Evolutionary conservation across 2,329 filamentous ascomycete genomes (phyloP), one percentile per base, ranked within the genome.

Genomic region (Trichoderma citrinoviride): DNA sequence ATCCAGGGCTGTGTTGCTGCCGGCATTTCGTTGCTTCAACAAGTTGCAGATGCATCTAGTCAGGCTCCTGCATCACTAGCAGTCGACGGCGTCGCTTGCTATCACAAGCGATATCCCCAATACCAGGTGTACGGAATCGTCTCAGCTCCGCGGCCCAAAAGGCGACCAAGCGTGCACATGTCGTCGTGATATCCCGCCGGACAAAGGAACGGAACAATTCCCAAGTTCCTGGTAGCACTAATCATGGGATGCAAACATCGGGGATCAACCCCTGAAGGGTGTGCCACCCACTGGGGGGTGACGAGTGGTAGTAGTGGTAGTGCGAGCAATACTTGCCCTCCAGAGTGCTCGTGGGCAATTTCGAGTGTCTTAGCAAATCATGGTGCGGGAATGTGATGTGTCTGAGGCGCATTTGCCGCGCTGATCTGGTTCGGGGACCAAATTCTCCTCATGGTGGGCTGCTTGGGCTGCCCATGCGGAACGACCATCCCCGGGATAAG

Each of bases 361-460:
- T 61, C 47, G 21, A 33, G 37, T 61, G 58, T 61, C 58, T 61
- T 41, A 57, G 55, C 37, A 1, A 61, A 61, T 33, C 15, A 40
- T 53, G 58, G 58, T 53, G 58, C 43, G 58, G 41, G 58, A 61
- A 61, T 61, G 58, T 53, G 46, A 53, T 49, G 19, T 61, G 47
- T 61, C 25, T 61, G 58, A 41, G 58, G 58, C 58, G 49, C 47
- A 53, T 61, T 29, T 61, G 47, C 58, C 47, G 37, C 47, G 58
- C 37, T 50, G 58, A 61, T 61, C 58, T 53, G 37, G 29, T 23
- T 43, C 58, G 47, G 46, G 58, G 47, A 44, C 10, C n/a, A 53
- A 43, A 44, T 17, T 7, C 23, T 29, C 15, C 46, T 52, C 27
- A 41, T 61, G 57, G 46, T 17, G 25, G 29, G 47, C 47, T 49